Evolutionary conservation across 2,329 filamentous ascomycete species (phyloP).

Genomic region (Proliferodiscus dingleyae): DNA sequence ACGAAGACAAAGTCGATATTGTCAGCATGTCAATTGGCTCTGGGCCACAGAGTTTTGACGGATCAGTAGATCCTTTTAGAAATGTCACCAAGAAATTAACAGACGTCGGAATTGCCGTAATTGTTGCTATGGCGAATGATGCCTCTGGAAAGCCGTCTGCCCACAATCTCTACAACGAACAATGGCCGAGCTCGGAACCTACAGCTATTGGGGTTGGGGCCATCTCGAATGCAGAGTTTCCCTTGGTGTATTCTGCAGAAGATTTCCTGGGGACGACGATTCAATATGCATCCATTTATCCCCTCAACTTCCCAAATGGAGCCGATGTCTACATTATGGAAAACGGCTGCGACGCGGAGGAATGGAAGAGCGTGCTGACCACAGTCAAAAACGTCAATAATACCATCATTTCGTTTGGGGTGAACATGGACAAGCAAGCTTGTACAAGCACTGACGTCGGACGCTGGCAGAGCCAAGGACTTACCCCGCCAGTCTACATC

Average conservation of each 20-base stretch:
- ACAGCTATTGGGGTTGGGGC: conserved; percentile 18
- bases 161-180: conserved; percentile 11
- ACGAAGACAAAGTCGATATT: conserved; percentile 20
- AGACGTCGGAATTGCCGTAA: conserved; percentile 6
- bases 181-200: conserved; percentile 12
- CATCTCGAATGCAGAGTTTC: conserved; percentile 16
- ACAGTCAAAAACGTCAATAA: conserved; percentile 9
- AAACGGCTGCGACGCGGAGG: conserved; percentile 8
- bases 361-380: conserved; percentile 11
- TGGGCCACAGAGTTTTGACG: conserved; percentile 4
- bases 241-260: conserved; percentile 14
- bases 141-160: conserved; percentile 4
- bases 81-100: conserved; percentile 5
- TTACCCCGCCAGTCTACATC: conserved; percentile 8
- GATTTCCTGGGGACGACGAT: conserved; percentile 12
- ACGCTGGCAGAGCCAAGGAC: neutral
- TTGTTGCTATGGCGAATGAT: conserved; percentile 18
- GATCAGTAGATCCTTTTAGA: conserved; percentile 9
- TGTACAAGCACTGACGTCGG: conserved; percentile 4
- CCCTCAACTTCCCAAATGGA: conserved; percentile 9
- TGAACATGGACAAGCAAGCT: neutral
- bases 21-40: conserved; percentile 24
- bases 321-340: conserved; percentile 10
- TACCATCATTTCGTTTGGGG: conserved; percentile 17
- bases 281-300: conserved; percentile 18